Conservation (phyloP, 2,329 filamentous ascomycete species). For the Seiridium cupressi region DNA sequence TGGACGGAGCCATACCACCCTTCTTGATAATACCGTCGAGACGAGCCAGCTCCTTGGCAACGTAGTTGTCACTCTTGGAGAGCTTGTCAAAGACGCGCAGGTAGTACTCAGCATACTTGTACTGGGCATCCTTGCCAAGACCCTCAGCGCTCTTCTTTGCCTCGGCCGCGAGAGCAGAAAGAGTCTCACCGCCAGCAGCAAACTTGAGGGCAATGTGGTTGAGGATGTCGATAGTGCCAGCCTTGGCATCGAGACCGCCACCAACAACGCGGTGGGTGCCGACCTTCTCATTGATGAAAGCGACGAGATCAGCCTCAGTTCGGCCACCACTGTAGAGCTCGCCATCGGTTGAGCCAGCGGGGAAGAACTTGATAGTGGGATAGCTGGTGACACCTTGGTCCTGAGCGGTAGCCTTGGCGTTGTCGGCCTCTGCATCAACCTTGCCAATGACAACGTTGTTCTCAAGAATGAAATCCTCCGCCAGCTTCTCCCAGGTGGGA, state of each 20-base stretch:
- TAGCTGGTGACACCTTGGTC: slow-evolving; percentile 80
- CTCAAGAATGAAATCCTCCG: slow-evolving; percentile 77
- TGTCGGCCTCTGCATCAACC: slow-evolving; percentile 87
- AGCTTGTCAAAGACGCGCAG: slow-evolving; percentile 87
- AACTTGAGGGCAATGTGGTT: slow-evolving; percentile 76
- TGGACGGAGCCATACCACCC: slow-evolving; percentile 79
- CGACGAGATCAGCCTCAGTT: slow-evolving; percentile 70
- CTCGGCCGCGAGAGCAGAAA: slow-evolving; percentile 67
- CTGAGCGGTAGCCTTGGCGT: slow-evolving; percentile 72
- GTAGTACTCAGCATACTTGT: slow-evolving; percentile 92
- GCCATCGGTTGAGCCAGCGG: slow-evolving; percentile 73
- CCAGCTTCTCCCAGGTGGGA: slow-evolving; percentile 85
- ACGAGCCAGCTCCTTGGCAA: slow-evolving; percentile 79
- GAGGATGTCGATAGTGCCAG: slow-evolving; percentile 78
- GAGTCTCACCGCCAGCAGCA: slow-evolving; percentile 54
- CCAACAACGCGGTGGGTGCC: slow-evolving; percentile 83
- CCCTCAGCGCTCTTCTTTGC: slow-evolving; percentile 67
- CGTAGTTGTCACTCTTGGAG: slow-evolving; percentile 72
- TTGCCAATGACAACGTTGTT: slow-evolving; percentile 83
- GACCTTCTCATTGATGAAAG: slow-evolving; percentile 84
- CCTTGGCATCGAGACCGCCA: slow-evolving; percentile 73
- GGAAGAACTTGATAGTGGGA: slow-evolving; percentile 98
- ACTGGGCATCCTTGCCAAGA: slow-evolving; percentile 59
- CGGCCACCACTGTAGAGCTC: slow-evolving; percentile 75
- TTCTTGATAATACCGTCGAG: slow-evolving; percentile 80